phyloP scores from a whole-genome alignment of 495 filamentous ascomycete species.

The Clohesyomyces aquaticus region DNA sequence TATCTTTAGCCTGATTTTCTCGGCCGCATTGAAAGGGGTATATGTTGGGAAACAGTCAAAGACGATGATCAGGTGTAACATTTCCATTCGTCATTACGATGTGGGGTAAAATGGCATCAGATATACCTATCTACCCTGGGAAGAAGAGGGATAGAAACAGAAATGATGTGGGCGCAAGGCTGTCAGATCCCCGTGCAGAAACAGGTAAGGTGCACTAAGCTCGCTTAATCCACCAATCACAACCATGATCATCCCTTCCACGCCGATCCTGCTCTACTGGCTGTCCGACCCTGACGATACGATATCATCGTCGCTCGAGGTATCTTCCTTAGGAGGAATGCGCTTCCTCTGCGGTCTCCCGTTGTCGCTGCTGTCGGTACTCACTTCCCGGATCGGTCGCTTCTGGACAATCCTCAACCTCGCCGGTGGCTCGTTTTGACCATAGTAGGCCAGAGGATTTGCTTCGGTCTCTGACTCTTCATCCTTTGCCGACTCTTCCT shows the following conservation, averaged over 20 bases:
- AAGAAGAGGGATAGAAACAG: too few species aligned
- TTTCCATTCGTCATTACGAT: too few species aligned
- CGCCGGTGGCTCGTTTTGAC: background rate
- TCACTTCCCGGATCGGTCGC: background rate
- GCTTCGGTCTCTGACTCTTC: background rate
- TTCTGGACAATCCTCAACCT: background rate
- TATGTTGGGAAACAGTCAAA: background rate
- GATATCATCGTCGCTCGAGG: background rate
- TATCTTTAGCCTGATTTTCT: background rate
- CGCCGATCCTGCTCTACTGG: background rate
- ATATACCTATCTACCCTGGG: too few species aligned
- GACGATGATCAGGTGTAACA: too few species aligned
- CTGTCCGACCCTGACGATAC: background rate
- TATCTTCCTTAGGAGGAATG: background rate
- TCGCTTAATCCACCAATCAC: background rate
- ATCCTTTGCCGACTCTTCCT: background rate
- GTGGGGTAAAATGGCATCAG: too few species aligned
- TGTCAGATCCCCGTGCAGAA: too few species aligned
- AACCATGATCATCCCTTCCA: background rate
- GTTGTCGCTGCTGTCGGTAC: background rate
- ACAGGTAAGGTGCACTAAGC: background rate
- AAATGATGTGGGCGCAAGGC: too few species aligned
- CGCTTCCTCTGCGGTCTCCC: background rate
- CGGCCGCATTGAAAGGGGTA: background rate
- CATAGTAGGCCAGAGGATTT: background rate